phyloP scores from a whole-genome alignment of 139 green algal species.

The Axilococcus clingmanii region DNA sequence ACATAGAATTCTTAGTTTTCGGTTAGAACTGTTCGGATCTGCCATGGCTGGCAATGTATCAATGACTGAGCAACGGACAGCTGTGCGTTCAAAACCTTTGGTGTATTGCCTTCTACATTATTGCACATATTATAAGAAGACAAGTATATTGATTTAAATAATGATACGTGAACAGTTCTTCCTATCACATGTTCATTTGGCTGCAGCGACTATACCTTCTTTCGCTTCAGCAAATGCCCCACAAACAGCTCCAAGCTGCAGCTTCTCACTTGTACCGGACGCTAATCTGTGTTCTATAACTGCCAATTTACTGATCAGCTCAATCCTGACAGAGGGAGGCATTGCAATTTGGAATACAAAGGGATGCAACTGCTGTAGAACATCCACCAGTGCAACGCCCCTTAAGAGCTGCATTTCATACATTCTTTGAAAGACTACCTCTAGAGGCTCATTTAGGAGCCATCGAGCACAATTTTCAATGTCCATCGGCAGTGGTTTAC shows the following conservation, averaged over 20 bases:
- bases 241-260: conserved; percentile 82
- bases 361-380: conserved; percentile 84
- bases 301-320: conserved; percentile 71
- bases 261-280: conserved; percentile 62
- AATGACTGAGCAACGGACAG: not conserved
- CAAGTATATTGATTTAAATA: not conserved
- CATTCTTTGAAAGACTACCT: conserved; percentile 29
- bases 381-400: conserved; percentile 84
- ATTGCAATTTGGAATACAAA: conserved; percentile 70
- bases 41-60: not conserved
- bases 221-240: conserved; percentile 66
- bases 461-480: conserved; percentile 56
- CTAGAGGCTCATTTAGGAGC: conserved; percentile 83
- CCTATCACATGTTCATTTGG: not conserved
- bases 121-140: not conserved
- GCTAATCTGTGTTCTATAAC: conserved; percentile 82
- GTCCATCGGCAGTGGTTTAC: conserved; percentile 77
- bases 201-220: conserved; percentile 43
- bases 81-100: not conserved
- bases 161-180: not conserved
- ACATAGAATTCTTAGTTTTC: conserved; percentile 61
- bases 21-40: not conserved
- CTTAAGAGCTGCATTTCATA: conserved; percentile 41
- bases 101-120: not conserved
- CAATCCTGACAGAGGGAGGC: conserved; percentile 39